Evolutionary conservation across 805 yeast species (phyloP), one percentile per base, ranked within the genome.

Genomic region (Candida xiaguanensis): DNA sequence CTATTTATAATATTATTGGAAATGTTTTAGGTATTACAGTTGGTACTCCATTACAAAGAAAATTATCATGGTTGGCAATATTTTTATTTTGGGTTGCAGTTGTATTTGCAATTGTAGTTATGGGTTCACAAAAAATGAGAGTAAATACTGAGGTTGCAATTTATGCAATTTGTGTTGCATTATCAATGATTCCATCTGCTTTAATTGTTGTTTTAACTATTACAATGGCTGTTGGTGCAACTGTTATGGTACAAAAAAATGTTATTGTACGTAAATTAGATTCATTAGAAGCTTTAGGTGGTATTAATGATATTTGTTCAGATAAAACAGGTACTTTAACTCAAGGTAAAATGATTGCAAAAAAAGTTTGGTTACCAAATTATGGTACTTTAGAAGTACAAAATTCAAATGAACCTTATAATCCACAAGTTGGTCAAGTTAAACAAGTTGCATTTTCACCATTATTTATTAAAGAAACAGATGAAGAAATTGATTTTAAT

Each of bases 1-100:
- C 74, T 20, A 35, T 58, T 26, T 55, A 61, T 33, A 73, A 75
- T 34, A 56, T 72, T 30, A 55, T 69, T 42, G 63, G 68, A 44
- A 69, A 73, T 39, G 57, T 71, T 28, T 68, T 74, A 38, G 75
- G 78, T 39, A 59, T 69, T 16, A 65, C 62, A 16, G 74, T 70
- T 13, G 69, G 69, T 52, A 75, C 78, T 47, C 72, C 58, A 44
- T 69, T 59, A 53, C 76, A 58, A 56, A 49, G 77, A 65, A 46
- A 66, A 52, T 42, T 77, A 58, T 53, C 73, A 46, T 51, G 75
- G 77, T 44, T 64, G 53, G 79, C 78, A 4, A 75, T 75, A 25
- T 63, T 72, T 38, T 66, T 73, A 41, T 74, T 74, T 46, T 70
- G 73, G 57, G 68, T 74, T 4, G 69, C 69, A 2, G 67, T 63